Base-by-base conservation (phyloP, 305 asterid species). In the Ilex paraguariensis region DNA sequence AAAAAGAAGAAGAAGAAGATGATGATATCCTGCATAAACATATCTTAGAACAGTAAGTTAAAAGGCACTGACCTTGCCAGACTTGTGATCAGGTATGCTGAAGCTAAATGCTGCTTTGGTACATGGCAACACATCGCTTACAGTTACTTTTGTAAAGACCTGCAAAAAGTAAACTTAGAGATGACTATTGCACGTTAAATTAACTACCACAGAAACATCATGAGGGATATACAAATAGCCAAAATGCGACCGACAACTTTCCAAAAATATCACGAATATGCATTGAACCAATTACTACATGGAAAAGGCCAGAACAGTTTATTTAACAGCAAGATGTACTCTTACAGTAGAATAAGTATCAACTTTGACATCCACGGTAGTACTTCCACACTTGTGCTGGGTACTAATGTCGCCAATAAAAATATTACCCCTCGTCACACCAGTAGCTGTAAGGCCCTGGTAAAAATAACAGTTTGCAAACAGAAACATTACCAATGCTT, bases 331-430 rank as follows among this genome's bases (percentile, higher is more conserved):
- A 64, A 64, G 40, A 16, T 42, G 45, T 66, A 51, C 53, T 65
- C 94, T 77, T 79, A 90, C 97, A 71, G 76, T 87, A 31, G 92
- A 83, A 69, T 81, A 84, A 17, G 97, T 87, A 73, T 90, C 95
- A 62, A 87, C 88, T 78, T 81, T 90, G 66, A 90, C 79, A 82
- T 90, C 88, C 52, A 90, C 87, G 10, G 77, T 75, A 55, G 95
- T 72, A 68, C 67, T 90, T 64, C 80, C 95, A 59, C 84, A 79
- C 63, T 67, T 85, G 81, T 77, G 82, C 72, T 82, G 95, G n/a
- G 92, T 82, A 69, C 79, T 76, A 66, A 90, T 71, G 66, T 87
- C 95, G 74, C 92, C 95, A 57, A 85, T 72, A 77, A 87, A 90
- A 33, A 83, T 73, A 66, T 87, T 80, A 74, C 82, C 90, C 78